Conservation (phyloP, 495 filamentous ascomycete species). For the Neurospora tetrasperma region DNA sequence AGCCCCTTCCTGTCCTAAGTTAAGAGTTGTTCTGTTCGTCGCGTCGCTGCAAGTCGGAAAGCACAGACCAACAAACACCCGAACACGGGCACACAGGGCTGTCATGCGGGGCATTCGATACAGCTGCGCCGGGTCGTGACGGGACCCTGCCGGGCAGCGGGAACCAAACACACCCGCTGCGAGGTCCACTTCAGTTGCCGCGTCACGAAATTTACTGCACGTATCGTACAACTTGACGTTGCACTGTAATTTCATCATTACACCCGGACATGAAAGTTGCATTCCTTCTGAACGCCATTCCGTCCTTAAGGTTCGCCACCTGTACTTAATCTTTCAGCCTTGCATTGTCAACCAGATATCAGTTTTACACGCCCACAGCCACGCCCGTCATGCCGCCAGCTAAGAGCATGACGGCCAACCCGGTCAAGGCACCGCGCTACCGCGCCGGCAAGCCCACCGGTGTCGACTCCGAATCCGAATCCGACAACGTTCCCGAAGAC, state of each 20-base stretch:
- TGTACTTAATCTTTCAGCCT: background rate
- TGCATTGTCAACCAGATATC: background rate
- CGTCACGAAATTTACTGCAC: background rate
- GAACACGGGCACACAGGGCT: background rate
- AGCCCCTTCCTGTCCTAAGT: background rate
- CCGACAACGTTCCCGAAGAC: slow-evolving; percentile 45
- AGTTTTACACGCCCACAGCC: background rate
- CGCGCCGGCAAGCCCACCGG: slow-evolving; percentile 73
- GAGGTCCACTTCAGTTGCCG: background rate
- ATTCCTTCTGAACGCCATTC: background rate
- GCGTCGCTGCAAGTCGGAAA: background rate
- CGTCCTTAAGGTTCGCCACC: background rate
- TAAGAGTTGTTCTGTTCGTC: background rate
- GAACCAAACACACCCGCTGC: background rate
- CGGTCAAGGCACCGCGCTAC: slow-evolving; percentile 69
- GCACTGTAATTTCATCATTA: background rate
- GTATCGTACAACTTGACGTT: background rate
- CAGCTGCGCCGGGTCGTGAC: background rate
- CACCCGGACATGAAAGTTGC: background rate
- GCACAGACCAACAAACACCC: background rate
- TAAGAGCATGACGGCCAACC: slow-evolving; percentile 94
- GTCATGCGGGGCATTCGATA: background rate
- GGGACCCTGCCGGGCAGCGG: background rate
- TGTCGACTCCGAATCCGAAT: slow-evolving; percentile 53
- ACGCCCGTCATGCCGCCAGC: slow-evolving; percentile 53